Evolutionary conservation across 176 grass and related monocot species (phyloP).

Genomic region (Cenchrus purpureus): DNA sequence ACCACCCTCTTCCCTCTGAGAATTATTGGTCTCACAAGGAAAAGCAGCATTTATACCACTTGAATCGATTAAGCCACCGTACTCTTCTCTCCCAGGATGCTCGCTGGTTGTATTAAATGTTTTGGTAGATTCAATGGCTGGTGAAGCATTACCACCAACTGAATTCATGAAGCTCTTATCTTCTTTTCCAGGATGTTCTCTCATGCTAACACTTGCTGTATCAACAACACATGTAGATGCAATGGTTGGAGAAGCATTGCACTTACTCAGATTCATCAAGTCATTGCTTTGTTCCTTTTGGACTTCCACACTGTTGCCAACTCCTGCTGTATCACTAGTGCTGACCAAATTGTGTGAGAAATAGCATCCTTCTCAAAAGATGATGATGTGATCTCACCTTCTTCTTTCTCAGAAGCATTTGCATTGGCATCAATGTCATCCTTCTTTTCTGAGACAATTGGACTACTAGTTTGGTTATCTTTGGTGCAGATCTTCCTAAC

Average conservation of each 20-base stretch:
- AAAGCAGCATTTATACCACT: slow-evolving; percentile 13
- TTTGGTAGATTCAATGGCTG: slow-evolving; percentile 22
- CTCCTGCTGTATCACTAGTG: slow-evolving; percentile 45
- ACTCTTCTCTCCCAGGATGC: slow-evolving; percentile 26
- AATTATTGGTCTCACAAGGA: slow-evolving; percentile 2
- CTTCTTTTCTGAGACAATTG: slow-evolving; percentile 49
- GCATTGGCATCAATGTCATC: slow-evolving; percentile 39
- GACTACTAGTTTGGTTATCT: slow-evolving; percentile 46
- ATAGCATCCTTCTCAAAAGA: slow-evolving; percentile 55
- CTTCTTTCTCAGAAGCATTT: slow-evolving; percentile 56
- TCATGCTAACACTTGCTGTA: slow-evolving; percentile 18
- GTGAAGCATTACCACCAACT: slow-evolving; percentile 31
- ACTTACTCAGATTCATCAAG: slow-evolving; percentile 30
- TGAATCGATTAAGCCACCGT: slow-evolving; percentile 20
- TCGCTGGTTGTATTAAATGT: slow-evolving; percentile 23
- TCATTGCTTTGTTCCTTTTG: slow-evolving; percentile 44
- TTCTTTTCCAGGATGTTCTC: slow-evolving; percentile 41
- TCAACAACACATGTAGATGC: slow-evolving; percentile 6
- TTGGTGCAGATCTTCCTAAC: slow-evolving; percentile 58
- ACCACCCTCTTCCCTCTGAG: slow-evolving; percentile 38
- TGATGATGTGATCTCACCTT: slow-evolving; percentile 57
- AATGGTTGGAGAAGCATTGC: slow-evolving; percentile 32
- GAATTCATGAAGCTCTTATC: slow-evolving; percentile 3
- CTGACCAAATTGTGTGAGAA: slow-evolving; percentile 44
- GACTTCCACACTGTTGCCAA: slow-evolving; percentile 26